Conservation (phyloP, 108 stramenopile genomes). For the Nannochloropsis oceanica region DNA sequence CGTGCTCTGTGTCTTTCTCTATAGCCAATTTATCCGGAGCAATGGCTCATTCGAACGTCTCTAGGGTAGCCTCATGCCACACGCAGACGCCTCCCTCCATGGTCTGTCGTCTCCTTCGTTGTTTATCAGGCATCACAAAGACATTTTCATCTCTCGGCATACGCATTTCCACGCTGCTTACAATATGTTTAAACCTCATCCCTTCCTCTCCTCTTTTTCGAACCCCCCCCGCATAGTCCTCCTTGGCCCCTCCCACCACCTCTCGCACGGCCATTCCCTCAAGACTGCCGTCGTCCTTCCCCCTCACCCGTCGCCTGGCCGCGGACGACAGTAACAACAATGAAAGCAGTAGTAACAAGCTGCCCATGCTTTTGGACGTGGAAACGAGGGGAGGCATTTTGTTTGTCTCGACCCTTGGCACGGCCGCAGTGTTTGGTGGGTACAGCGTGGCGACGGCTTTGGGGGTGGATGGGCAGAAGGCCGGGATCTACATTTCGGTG, state of each 20-base stretch:
- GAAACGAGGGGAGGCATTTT: background rate
- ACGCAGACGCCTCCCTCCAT: background rate
- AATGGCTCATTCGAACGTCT: too few species aligned
- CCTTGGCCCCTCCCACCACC: background rate
- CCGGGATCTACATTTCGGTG: background rate
- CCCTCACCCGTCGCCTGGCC: background rate
- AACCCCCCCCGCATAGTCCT: background rate
- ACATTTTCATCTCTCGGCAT: too few species aligned
- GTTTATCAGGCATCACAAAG: too few species aligned
- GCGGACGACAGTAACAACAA: background rate
- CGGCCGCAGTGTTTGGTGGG: background rate
- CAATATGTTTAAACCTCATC: too few species aligned
- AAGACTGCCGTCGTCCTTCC: background rate
- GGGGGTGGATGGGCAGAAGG: background rate
- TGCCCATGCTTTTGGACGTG: background rate
- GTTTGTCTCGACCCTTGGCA: background rate
- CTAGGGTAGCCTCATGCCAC: too few species aligned
- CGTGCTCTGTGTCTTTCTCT: too few species aligned
- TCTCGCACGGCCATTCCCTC: too few species aligned
- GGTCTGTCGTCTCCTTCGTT: background rate
- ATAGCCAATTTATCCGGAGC: too few species aligned
- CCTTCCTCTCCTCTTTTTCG: background rate
- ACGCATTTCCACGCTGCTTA: too few species aligned
- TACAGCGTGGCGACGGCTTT: background rate
- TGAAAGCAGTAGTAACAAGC: background rate